These are phyloP conservation scores for Candida schatavii DNA, from an alignment of 805 yeast genomes.

Conservation along the genomic window DNA sequence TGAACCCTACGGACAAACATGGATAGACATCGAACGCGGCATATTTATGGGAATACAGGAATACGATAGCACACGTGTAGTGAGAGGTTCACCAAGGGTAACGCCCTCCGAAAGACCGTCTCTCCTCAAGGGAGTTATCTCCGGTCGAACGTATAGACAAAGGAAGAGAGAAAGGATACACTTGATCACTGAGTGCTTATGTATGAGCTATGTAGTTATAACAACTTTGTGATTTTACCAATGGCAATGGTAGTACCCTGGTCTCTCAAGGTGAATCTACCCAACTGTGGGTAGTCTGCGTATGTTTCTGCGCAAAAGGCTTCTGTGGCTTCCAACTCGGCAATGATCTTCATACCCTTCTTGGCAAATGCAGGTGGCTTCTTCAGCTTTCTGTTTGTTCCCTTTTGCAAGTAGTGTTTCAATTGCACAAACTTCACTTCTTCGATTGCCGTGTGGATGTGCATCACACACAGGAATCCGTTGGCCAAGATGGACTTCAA, in stretches of 20 bases:
- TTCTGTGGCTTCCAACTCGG: constrained; percentile 77
- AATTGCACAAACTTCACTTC: constrained; percentile 82
- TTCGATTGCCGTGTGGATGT: constrained; percentile 96
- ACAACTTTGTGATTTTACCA: constrained; percentile 91
- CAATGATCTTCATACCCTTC: constrained; percentile 98
- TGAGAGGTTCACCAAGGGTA: too few relatives aligned
- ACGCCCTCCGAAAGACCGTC: too few relatives aligned
- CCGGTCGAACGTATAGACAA: too few relatives aligned
- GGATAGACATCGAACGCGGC: too few relatives aligned
- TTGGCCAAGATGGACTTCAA: constrained; percentile 90
- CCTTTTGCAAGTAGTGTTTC: constrained; percentile 92
- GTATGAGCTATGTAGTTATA: too few relatives aligned
- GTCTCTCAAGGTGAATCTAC: constrained; percentile 97
- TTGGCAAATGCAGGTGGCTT: constrained; percentile 98
- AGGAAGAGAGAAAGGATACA: too few relatives aligned
- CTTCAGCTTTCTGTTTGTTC: constrained; percentile 94
- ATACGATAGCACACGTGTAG: too few relatives aligned
- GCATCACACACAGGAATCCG: constrained; percentile 98
- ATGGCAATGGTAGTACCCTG: constrained; percentile 98
- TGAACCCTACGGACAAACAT: too few relatives aligned
- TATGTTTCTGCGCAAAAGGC: constrained; percentile 94
- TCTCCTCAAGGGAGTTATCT: too few relatives aligned
- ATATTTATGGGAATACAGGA: too few relatives aligned
- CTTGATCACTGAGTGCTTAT: too few relatives aligned
- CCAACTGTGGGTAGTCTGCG: constrained; percentile 90